Percentiles rank a stretch among this genome's conserved stretches.
Evolutionary conservation across 2,329 filamentous ascomycete genomes (phyloP).

Genomic region (Grosmannia serpens): DNA sequence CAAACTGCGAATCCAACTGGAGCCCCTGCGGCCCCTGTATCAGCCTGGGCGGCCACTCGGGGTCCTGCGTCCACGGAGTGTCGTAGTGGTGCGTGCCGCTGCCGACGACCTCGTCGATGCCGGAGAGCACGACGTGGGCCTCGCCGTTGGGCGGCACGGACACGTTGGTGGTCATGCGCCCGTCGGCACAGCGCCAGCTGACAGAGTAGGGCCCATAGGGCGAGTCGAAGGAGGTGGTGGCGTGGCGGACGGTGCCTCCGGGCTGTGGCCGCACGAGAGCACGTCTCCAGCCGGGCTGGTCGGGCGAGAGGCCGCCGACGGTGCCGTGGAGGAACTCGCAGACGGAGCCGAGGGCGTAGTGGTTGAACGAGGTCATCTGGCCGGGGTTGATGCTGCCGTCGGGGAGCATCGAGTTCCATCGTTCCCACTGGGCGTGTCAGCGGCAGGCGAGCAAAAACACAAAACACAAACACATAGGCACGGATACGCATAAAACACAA

Average conservation of each 20-base stretch:
- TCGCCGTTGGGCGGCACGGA: constrained; percentile 11
- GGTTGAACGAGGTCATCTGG: constrained; percentile 29
- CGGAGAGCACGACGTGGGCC: constrained; percentile 4
- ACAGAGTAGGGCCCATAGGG: constrained; percentile 20
- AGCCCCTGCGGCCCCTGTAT: constrained; percentile 5
- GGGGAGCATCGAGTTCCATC: constrained; percentile 27
- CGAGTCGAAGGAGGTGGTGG: constrained; percentile 17
- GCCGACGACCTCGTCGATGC: not conserved
- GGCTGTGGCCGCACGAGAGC: constrained; percentile 18
- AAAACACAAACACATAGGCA: no score
- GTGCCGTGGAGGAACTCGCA: constrained; percentile 25
- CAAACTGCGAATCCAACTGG: not conserved
- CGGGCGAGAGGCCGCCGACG: constrained; percentile 19
- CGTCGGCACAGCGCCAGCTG: constrained; percentile 16
- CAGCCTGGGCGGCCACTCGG: constrained; percentile 1
- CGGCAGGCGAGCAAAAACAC: no score
- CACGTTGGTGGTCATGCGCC: constrained; percentile 4
- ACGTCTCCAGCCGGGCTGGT: constrained; percentile 19
- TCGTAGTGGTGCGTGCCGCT: constrained; percentile 3
- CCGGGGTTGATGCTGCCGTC: constrained; percentile 25
- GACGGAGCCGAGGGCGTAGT: constrained; percentile 28
- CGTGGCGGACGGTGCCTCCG: constrained; percentile 14
- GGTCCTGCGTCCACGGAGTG: constrained; percentile 4
- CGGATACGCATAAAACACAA: no score
- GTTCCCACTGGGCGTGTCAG: constrained; percentile 21